Conservation (phyloP, 2,329 filamentous ascomycete species). For the Aureobasidium uvarum region DNA sequence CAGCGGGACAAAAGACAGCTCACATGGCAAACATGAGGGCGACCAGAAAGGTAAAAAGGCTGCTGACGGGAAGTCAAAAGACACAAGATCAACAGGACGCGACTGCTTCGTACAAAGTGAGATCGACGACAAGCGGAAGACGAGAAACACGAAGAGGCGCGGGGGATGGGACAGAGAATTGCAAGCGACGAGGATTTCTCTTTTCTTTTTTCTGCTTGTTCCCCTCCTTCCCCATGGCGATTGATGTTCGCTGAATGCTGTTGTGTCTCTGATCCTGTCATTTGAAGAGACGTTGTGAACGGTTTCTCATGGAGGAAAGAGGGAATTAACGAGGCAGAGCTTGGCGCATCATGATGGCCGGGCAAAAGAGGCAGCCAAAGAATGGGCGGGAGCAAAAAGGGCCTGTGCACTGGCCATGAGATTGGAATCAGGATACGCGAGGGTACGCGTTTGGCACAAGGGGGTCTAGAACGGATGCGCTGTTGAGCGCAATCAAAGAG, state of each 20-base stretch:
- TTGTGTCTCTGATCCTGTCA: neutral
- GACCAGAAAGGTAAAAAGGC: constrained; percentile 14
- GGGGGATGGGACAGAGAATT: neutral
- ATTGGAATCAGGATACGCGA: constrained; percentile 16
- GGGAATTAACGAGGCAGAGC: constrained; percentile 14
- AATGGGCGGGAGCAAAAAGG: constrained; percentile 11
- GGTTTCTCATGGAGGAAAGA: constrained; percentile 12
- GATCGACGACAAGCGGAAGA: constrained; percentile 6
- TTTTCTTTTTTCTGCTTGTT: neutral
- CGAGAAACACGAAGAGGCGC: constrained; percentile 12
- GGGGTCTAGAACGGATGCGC: constrained; percentile 17
- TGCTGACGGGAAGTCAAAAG: neutral
- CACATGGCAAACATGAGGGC: constrained; percentile 16
- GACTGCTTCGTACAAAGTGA: constrained; percentile 22
- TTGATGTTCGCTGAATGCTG: neutral
- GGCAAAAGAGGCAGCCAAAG: constrained; percentile 13
- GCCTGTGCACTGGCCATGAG: constrained; percentile 20
- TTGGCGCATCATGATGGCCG: constrained; percentile 8
- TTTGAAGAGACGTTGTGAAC: constrained; percentile 14
- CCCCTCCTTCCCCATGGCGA: neutral
- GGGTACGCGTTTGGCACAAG: constrained; percentile 13
- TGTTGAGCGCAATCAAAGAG: constrained; percentile 5
- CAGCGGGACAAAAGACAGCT: neutral
- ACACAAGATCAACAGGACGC: constrained; percentile 12
- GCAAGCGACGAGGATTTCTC: neutral